Evolutionary conservation across 352 stramenopile genomes (phyloP), one percentile per base, ranked within the genome.

Genomic region (Pythium monospermum): DNA sequence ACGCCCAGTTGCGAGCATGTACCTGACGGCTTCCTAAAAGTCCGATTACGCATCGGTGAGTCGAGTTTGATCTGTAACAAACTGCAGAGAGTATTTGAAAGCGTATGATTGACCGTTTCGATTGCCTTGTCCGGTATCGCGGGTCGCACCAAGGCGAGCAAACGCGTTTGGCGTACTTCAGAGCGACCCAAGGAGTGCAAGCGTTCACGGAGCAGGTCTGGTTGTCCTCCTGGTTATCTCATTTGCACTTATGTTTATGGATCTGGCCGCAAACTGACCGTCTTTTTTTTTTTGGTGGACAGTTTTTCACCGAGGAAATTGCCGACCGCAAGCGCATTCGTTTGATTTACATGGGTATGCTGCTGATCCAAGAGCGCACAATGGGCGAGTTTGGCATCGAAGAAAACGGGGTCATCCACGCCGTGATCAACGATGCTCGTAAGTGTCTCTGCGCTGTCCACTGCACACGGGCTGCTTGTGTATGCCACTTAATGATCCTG

Each of bases 341-440:
- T 1, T 50, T 89, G 21, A 89, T 91, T 57, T 88, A 89, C 66
- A 87, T 87, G 80, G 77, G 77, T 2, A 87, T 91, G 77, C 60
- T 91, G 42, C 60, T 91, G 16, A 60, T 83, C 27, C 62, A 59
- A 21, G 73, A 68, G 45, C 73, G 73, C 12, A 71, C 65, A 0
- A 85, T 91, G 73, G 76, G 77, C n/a, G 76, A 87, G 48, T 91
- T 86, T 43, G 71, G 77, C 36, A 87, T 89, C 40, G 77, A 87
- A 56, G 72, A 87, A 37, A 68, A 81, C 42, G 73, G 77, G 6
- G 77, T 91, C 16, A 85, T 91, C 47, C 76, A 91, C 55, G 73
- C 68, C 51, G 76, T 91, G 23, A 69, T 91, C 61, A 88, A 76
- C 1, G 70, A 87, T 48, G 69, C 71, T 22, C 68, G 76, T 88